Evolutionary conservation across 2,329 filamentous ascomycete genomes (phyloP).

Genomic region (Fusarium illudens): DNA sequence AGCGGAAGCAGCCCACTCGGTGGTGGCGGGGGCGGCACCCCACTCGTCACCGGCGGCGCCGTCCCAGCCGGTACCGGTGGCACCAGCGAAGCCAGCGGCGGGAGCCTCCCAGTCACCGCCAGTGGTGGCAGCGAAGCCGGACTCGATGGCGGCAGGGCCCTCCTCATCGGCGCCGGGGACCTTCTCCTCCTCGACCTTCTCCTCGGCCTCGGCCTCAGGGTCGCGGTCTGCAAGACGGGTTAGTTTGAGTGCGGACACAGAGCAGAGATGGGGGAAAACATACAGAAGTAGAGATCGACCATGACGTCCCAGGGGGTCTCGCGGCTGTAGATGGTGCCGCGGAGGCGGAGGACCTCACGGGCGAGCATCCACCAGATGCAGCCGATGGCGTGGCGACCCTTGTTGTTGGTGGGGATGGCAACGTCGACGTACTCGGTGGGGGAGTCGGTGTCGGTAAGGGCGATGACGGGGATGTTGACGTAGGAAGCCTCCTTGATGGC

Average conservation of each 20-base stretch:
- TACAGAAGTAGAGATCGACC: slow-evolving; percentile 99
- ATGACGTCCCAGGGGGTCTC: slow-evolving; percentile 99
- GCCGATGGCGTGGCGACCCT: slow-evolving; percentile 99
- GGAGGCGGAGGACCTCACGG: slow-evolving; percentile 98
- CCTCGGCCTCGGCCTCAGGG: slow-evolving; percentile 99
- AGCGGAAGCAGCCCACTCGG: slow-evolving; percentile 73
- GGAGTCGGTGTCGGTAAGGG: slow-evolving; percentile 98
- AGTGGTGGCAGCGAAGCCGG: slow-evolving; percentile 71
- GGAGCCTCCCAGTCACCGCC: slow-evolving; percentile 86
- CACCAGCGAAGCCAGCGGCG: slow-evolving; percentile 74
- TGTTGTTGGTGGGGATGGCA: slow-evolving; percentile 99
- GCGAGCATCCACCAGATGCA: slow-evolving; percentile 99
- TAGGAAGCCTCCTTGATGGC: slow-evolving; percentile 99
- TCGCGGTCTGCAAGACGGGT: slow-evolving; percentile 76
- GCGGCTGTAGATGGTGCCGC: slow-evolving; percentile 94
- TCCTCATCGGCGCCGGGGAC: slow-evolving; percentile 84
- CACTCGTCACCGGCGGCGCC: slow-evolving; percentile 69
- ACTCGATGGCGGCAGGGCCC: slow-evolving; percentile 79
- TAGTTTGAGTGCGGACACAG: slow-evolving; percentile 7
- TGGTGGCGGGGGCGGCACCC: slow-evolving; percentile 68
- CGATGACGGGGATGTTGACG: slow-evolving; percentile 99
- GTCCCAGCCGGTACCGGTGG: slow-evolving; percentile 62
- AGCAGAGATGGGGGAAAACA: slow-evolving; percentile 43
- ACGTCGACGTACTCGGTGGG: slow-evolving; percentile 99
- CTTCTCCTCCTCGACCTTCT: slow-evolving; percentile 96